phyloP scores from a whole-genome alignment of 257 asterid species.

The Nicotiana tabacum region DNA sequence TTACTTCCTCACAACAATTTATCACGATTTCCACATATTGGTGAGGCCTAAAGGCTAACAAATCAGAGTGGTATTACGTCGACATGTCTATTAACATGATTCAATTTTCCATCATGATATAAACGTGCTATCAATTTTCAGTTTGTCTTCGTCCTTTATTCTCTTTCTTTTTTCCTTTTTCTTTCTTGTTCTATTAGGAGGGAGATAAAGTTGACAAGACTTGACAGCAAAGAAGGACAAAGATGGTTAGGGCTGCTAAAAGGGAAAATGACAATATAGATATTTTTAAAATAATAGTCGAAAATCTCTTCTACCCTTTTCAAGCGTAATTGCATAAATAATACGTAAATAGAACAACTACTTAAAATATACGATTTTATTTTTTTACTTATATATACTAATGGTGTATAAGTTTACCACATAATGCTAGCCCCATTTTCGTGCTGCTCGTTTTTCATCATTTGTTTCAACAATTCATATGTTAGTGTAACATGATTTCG shows the following conservation, averaged over 20 bases:
- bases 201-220: background rate
- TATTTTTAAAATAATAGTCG: too few relatives aligned
- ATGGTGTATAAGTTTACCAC: too few relatives aligned
- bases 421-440: too few relatives aligned
- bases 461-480: too few relatives aligned
- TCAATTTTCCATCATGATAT: background rate
- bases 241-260: background rate
- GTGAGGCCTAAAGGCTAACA: background rate
- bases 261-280: too few relatives aligned
- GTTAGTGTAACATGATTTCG: too few relatives aligned
- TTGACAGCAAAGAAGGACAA: background rate
- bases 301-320: too few relatives aligned
- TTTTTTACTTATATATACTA: too few relatives aligned
- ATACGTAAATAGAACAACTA: too few relatives aligned
- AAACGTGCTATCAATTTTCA: background rate
- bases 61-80: background rate
- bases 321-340: too few relatives aligned
- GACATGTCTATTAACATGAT: background rate
- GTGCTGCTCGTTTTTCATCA: too few relatives aligned
- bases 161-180: background rate
- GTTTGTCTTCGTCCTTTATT: background rate
- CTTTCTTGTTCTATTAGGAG: background rate
- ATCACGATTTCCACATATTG: background rate
- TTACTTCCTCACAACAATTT: background rate
- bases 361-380: too few relatives aligned